Base-by-base conservation (phyloP, 805 yeast species). In the Hanseniaspora occidentalis region DNA sequence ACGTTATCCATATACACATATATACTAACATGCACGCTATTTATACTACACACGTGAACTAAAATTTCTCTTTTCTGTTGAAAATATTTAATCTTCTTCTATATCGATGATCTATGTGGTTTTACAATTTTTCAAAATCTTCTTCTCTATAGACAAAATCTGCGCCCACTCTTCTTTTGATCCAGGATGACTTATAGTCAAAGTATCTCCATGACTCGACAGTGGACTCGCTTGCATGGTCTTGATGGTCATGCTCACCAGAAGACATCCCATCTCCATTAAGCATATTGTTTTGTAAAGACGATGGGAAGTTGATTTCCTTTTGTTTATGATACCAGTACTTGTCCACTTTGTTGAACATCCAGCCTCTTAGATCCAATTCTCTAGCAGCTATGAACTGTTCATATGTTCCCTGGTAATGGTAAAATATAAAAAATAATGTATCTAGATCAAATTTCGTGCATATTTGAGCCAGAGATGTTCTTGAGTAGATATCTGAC, bases 341-440 rank as follows among this genome's bases (percentile, higher is more conserved):
- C 36, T 52, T 53, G 42, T 58, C 60, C 11, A 46, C 45, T 38
- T 52, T 58, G 69, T 61, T 60, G 58, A 68, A 77, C 38, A 75
- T 66, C 98, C 98, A 89, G 21, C 89, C 85, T 51, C 95, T 72
- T 45, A 67, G 61, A 9, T 69, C 64, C 45, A 89, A 69, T 62
- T 89, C 96, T 49, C 75, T 71, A 2, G 96, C 94, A 3, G 96
- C 83, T 42, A 77, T 62, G 46, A 73, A 69, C 57, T 82, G 92
- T 45, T 78, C 74, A 51, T 79, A 79, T 14, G 79, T 69, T 21
- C 80, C 84, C 50, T 75, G 82, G 40, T 64, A 65, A 48, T 86
- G 92, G 64, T 92, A 92, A 62, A 92, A 92, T 38, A 89, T 82
- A 67, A 84, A 92, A 50, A 89, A 88, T 49, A 92, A 62, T 2